These are phyloP conservation scores for Holtermannia corniformis DNA, from an alignment of 768 basidiomycete species.

Conservation along the genomic window DNA sequence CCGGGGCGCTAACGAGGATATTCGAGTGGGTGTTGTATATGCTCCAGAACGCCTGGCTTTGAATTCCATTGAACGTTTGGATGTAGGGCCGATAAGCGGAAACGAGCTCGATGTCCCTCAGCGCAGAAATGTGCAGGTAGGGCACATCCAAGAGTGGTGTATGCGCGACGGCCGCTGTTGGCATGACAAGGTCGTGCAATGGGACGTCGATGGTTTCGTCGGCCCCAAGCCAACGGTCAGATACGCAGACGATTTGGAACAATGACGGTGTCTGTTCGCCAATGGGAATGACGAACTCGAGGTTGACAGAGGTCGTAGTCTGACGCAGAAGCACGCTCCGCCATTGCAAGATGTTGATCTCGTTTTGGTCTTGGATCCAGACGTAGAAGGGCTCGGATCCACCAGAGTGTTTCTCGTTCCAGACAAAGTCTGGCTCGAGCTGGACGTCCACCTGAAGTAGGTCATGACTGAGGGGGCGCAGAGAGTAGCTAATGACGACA, in stretches of 20 bases:
- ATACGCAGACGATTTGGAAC: conserved; percentile 67
- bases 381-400: conserved; percentile 80
- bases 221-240: conserved; percentile 88
- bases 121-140: conserved; percentile 53
- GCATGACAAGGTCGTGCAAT: conserved; percentile 68
- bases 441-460: conserved; percentile 65
- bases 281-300: conserved; percentile 75
- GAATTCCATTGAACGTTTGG: conserved; percentile 66
- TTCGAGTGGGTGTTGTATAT: conserved; percentile 59
- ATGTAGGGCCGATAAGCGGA: conserved; percentile 47
- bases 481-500: conserved; percentile 53
- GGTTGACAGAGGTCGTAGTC: conserved; percentile 51
- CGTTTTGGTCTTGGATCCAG: conserved; percentile 83
- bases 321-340: conserved; percentile 63
- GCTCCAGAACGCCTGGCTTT: conserved; percentile 83
- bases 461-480: conserved; percentile 75
- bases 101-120: conserved; percentile 48
- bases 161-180: conserved; percentile 50
- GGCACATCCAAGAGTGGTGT: conserved; percentile 64
- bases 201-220: conserved; percentile 62
- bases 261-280: conserved; percentile 53
- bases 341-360: conserved; percentile 71
- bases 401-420: conserved; percentile 69
- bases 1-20: conserved; percentile 65
- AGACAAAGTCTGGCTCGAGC: conserved; percentile 61